These are phyloP conservation scores for Kickxella alabastrina DNA, from an alignment of 192 early-diverging fungal genomes.

Conservation along the genomic window DNA sequence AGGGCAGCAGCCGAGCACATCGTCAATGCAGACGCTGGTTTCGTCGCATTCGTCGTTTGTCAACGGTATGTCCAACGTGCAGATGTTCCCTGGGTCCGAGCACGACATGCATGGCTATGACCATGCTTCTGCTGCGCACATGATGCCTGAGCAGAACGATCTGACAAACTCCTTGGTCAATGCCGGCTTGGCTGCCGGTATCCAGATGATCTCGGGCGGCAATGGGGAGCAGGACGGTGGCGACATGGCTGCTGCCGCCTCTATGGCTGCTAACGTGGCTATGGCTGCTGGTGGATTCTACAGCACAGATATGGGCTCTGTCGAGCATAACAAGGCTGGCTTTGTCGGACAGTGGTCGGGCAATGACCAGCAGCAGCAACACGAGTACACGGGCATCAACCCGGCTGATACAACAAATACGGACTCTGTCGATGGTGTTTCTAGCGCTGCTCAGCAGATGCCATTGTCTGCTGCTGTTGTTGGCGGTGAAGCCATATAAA, in stretches of 20 bases:
- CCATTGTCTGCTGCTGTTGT: too few relatives aligned
- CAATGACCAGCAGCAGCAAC: conserved; percentile 1
- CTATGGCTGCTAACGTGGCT: conserved; percentile 3
- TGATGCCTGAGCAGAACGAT: conserved; percentile 1
- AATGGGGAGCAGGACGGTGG: background rate
- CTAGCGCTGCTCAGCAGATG: background rate
- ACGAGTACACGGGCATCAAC: background rate
- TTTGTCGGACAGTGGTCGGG: too few relatives aligned
- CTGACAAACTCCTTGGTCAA: conserved; percentile 22
- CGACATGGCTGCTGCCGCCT: conserved; percentile 9
- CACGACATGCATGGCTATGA: conserved; percentile 7
- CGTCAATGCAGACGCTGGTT: conserved; percentile 16
- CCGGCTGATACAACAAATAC: conserved; percentile 1
- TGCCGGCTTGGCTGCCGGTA: conserved; percentile 7
- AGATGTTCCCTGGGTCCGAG: conserved; percentile 11
- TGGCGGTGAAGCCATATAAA: too few relatives aligned
- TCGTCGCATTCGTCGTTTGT: conserved; percentile 2
- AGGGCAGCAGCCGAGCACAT: conserved; percentile 5
- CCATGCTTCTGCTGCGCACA: conserved; percentile 3
- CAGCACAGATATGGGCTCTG: background rate
- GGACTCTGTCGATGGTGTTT: too few relatives aligned
- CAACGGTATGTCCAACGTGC: conserved; percentile 1
- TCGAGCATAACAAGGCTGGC: too few relatives aligned
- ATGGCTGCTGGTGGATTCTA: conserved; percentile 2
- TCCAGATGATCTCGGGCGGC: background rate